Evolutionary conservation across 2,329 filamentous ascomycete genomes (phyloP).

Genomic region (Pseudocercospora pini-densiflorae): DNA sequence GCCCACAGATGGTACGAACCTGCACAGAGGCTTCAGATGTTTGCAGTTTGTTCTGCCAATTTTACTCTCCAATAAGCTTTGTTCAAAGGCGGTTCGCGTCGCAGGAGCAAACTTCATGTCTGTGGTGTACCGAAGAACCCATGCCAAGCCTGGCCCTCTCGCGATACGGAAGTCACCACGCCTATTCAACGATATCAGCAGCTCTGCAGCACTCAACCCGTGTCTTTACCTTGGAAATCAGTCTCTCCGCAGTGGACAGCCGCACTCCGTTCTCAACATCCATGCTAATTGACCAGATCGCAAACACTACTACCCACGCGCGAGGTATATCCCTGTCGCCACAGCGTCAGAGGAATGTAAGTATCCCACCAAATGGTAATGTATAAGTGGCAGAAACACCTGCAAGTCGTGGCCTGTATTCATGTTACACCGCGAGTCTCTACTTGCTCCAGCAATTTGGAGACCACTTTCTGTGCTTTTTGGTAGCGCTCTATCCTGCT

Average conservation of each 20-base stretch:
- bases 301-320: slow-evolving; percentile 5
- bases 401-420: not conserved
- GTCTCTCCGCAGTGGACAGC: not conserved
- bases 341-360: slow-evolving; percentile 5
- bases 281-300: not conserved
- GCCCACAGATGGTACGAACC: not conserved
- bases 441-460: not conserved
- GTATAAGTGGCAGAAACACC: not conserved
- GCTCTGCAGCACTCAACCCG: not conserved
- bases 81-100: not conserved
- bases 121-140: not conserved
- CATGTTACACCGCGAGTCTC: not conserved
- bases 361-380: not conserved
- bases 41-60: not conserved
- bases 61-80: not conserved
- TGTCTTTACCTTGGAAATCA: not conserved
- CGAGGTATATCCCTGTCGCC: slow-evolving; percentile 3
- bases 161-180: not conserved
- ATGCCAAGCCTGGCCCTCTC: not conserved
- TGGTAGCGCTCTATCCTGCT: not conserved
- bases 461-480: not conserved
- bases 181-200: not conserved
- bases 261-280: not conserved
- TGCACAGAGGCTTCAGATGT: not conserved
- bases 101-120: not conserved